Conservation (phyloP, 805 yeast species). For the Yamadazyma philogaea region DNA sequence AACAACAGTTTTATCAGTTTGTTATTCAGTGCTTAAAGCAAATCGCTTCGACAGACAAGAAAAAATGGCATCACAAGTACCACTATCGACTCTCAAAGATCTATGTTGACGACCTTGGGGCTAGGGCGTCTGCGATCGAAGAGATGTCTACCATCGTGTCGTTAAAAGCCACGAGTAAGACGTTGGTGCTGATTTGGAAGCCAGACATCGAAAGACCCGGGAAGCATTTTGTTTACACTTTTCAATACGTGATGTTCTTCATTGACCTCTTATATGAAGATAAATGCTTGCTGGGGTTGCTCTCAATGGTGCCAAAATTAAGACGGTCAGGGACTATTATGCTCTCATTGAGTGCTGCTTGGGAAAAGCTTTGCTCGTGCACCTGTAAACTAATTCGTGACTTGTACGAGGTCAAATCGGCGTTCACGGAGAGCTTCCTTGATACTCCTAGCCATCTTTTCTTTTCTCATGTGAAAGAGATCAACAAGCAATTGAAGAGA, state of each 20-base stretch:
- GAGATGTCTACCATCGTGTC: constrained; percentile 65
- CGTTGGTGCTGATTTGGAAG: constrained; percentile 85
- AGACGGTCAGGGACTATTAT: constrained; percentile 76
- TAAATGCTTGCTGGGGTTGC: constrained; percentile 57
- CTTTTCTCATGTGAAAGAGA: constrained; percentile 31
- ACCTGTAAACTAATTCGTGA: constrained; percentile 52
- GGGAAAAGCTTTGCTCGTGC: constrained; percentile 59
- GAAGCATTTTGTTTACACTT: constrained; percentile 78
- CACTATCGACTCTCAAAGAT: constrained; percentile 67
- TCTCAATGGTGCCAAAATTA: constrained; percentile 65
- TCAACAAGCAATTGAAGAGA: constrained; percentile 24
- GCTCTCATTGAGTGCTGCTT: constrained; percentile 58
- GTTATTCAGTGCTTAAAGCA: constrained; percentile 47
- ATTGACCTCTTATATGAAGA: constrained; percentile 52
- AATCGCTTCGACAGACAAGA: constrained; percentile 61
- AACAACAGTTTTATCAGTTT: constrained; percentile 29
- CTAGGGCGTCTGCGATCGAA: constrained; percentile 52
- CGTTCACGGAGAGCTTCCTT: constrained; percentile 52
- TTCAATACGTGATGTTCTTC: constrained; percentile 63
- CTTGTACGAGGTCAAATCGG: constrained; percentile 39
- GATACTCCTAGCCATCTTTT: constrained; percentile 46
- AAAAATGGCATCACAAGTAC: constrained; percentile 91
- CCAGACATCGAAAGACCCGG: constrained; percentile 93
- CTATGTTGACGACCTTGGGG: constrained; percentile 50
- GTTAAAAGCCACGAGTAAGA: constrained; percentile 63